Conservation (phyloP, 176 grass and related monocot species). For the Carex myosuroides region DNA sequence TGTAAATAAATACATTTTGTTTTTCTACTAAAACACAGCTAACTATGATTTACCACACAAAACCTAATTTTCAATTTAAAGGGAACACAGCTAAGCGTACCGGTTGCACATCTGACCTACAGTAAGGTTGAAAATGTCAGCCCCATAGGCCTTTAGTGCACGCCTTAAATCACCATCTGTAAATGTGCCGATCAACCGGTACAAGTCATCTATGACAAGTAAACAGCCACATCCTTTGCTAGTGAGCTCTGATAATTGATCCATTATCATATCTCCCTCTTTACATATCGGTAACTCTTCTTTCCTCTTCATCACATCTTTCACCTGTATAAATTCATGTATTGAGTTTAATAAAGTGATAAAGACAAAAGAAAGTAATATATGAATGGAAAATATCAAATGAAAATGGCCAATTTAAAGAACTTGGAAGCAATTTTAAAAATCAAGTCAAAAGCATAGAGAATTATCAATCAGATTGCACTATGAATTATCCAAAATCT, state of each 20-base stretch:
- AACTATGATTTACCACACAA: background rate
- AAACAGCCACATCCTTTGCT: slow-evolving; percentile 88
- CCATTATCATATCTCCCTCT: slow-evolving; percentile 96
- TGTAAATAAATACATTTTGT: background rate
- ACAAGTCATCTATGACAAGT: slow-evolving; percentile 77
- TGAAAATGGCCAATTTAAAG: background rate
- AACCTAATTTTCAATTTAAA: background rate
- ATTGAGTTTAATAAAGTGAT: background rate
- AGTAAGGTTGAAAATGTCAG: slow-evolving; percentile 63
- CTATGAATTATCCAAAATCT: background rate
- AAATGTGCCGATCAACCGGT: slow-evolving; percentile 79
- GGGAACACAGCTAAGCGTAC: slow-evolving; percentile 35
- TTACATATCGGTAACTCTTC: slow-evolving; percentile 85
- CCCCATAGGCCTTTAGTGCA: slow-evolving; percentile 63
- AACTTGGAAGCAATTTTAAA: background rate
- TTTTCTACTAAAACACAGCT: slow-evolving; percentile 8
- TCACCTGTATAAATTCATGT: slow-evolving; percentile 48
- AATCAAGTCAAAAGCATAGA: background rate
- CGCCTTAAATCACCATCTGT: slow-evolving; percentile 79
- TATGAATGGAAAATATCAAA: background rate
- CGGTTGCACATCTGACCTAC: slow-evolving; percentile 98
- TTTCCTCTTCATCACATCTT: slow-evolving; percentile 99
- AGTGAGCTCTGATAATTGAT: slow-evolving; percentile 80
- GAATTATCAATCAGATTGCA: background rate
- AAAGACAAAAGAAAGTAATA: background rate